Evolutionary conservation across 2,329 filamentous ascomycete species (phyloP).

Genomic region (Phyllosticta citribraziliensis): DNA sequence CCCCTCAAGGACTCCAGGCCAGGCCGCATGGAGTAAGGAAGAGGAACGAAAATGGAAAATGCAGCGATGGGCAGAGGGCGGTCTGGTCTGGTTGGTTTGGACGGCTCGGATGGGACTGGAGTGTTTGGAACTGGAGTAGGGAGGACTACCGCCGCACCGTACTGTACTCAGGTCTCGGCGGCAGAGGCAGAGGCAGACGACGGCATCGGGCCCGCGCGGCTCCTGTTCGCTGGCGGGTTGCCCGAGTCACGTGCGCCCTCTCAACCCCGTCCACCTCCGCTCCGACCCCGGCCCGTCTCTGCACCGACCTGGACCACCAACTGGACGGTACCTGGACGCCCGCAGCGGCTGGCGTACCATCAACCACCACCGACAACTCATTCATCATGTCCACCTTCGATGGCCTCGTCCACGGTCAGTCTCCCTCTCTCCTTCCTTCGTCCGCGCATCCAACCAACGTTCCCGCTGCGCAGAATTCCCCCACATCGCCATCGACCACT

Average conservation of each 20-base stretch:
- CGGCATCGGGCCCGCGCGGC: no score
- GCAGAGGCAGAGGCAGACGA: no score
- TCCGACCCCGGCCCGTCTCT: not conserved
- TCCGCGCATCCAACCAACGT: not conserved
- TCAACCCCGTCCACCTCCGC: not conserved
- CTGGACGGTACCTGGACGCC: not conserved
- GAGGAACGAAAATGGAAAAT: no score
- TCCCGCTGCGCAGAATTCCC: slow-evolving; percentile 54
- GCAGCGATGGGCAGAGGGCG: no score
- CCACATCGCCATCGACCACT: slow-evolving; percentile 74
- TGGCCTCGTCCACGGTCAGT: slow-evolving; percentile 46
- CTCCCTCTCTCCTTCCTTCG: not conserved
- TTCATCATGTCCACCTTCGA: slow-evolving; percentile 67
- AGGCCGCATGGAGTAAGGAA: no score
- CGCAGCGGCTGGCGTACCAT: not conserved
- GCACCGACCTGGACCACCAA: not conserved
- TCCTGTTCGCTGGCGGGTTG: no score
- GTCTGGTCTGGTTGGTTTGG: no score
- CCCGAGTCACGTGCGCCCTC: no score
- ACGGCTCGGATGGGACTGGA: no score
- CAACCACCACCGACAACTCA: not conserved
- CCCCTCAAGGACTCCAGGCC: not conserved
- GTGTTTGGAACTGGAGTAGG: no score
- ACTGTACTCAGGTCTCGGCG: no score
- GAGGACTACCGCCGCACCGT: no score